A percentile compares a stretch with the other conserved stretches of the same genome.
Evolutionary conservation across 2,329 filamentous ascomycete genomes (phyloP).

Genomic region (Diaporthe ilicicola): DNA sequence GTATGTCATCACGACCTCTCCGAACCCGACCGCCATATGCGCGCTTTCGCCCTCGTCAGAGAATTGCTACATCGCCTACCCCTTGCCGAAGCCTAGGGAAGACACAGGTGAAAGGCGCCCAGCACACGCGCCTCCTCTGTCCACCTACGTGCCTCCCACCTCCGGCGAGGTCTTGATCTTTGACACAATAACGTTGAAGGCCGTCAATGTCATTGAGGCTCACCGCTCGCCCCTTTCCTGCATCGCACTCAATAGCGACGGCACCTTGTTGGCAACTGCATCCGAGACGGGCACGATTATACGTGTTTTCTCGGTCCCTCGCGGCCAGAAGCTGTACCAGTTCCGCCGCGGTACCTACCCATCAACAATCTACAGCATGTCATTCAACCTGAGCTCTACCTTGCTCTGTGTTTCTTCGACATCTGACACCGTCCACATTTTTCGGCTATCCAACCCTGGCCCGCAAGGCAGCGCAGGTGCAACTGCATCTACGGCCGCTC

Average conservation of each 20-base stretch:
- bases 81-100: conserved; percentile 78
- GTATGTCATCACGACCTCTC: conserved; percentile 91
- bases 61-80: conserved; percentile 94
- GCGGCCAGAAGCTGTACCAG: conserved; percentile 92
- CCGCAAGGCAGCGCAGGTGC: conserved; percentile 51
- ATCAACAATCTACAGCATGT: conserved; percentile 97
- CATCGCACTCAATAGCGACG: conserved; percentile 91
- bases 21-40: conserved; percentile 91
- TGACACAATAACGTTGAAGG: conserved; percentile 87
- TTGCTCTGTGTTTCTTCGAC: conserved; percentile 95
- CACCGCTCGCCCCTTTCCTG: conserved; percentile 91
- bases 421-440: conserved; percentile 96
- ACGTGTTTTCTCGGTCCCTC: conserved; percentile 90
- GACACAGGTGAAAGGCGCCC: conserved; percentile 68
- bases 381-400: conserved; percentile 94
- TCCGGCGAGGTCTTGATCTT: conserved; percentile 94
- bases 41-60: conserved; percentile 94
- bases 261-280: conserved; percentile 89
- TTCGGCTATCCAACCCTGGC: conserved; percentile 70
- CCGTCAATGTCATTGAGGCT: conserved; percentile 94
- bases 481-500: conserved; percentile 35
- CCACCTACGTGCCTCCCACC: conserved; percentile 81
- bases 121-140: conserved; percentile 83
- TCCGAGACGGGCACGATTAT: conserved; percentile 99
- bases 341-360: conserved; percentile 96